Conservation (phyloP, 768 basidiomycete genomes). For the Hirschioporus abietinus region DNA sequence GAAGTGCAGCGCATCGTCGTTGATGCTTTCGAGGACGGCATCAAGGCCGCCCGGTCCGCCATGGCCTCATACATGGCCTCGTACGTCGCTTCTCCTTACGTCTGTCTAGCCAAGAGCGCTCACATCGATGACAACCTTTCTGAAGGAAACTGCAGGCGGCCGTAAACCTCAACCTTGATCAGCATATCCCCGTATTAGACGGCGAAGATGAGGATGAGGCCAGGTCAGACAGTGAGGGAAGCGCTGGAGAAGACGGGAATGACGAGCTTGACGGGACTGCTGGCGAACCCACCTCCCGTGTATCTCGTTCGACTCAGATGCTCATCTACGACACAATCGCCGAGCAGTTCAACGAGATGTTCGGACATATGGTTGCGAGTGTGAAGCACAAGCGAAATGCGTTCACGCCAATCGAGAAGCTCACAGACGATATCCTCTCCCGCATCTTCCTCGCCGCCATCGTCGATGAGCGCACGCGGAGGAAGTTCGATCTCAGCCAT, state of each 20-base stretch:
- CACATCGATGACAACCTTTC: not conserved
- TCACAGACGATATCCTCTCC: conserved; percentile 4
- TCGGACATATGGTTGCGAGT: not conserved
- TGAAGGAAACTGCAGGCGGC: not conserved
- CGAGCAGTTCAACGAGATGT: not conserved
- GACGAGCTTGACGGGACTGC: not conserved
- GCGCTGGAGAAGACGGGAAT: not conserved
- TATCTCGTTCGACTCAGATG: not conserved
- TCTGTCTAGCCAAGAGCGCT: too few relatives aligned
- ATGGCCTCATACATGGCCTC: not conserved
- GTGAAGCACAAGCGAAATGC: not conserved
- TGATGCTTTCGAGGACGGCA: not conserved
- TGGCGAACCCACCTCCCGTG: not conserved
- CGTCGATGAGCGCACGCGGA: not conserved
- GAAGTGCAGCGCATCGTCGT: not conserved
- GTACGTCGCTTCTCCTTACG: not conserved
- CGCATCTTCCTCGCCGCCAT: conserved; percentile 1
- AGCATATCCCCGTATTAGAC: not conserved
- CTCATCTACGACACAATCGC: not conserved
- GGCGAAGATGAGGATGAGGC: not conserved
- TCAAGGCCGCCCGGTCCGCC: not conserved
- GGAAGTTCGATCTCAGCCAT: not conserved
- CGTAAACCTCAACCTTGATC: not conserved
- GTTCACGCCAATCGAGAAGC: not conserved
- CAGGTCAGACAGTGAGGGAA: not conserved